Evolutionary conservation across 768 basidiomycete species (phyloP).

Genomic region (Hortiboletus campestris): DNA sequence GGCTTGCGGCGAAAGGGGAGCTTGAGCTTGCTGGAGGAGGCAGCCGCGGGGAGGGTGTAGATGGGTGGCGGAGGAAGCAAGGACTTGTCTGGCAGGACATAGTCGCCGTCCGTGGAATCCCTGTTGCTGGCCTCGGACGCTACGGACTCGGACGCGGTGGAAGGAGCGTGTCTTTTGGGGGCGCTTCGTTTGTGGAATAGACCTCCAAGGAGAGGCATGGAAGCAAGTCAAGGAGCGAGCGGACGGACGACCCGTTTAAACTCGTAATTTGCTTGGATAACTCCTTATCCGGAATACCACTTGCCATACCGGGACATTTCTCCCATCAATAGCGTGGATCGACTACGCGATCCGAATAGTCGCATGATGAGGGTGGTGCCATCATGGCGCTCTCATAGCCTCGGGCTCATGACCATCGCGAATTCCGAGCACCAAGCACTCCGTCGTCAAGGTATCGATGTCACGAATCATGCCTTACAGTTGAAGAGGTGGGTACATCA

Average conservation of each 20-base stretch:
- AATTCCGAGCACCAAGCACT: background rate
- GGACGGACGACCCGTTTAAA: slow-evolving; percentile 3
- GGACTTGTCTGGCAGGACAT: slow-evolving; percentile 15
- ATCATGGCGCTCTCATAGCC: no score
- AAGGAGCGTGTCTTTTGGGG: background rate
- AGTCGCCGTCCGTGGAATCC: slow-evolving; percentile 33
- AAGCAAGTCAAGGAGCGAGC: background rate
- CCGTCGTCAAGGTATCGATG: background rate
- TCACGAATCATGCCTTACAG: background rate
- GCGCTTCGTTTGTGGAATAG: slow-evolving; percentile 25
- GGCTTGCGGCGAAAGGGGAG: slow-evolving; percentile 44
- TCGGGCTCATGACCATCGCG: no score
- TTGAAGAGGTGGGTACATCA: no score
- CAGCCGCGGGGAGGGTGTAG: slow-evolving; percentile 24
- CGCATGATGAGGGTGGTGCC: no score
- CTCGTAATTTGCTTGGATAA: slow-evolving; percentile 11
- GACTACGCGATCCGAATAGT: background rate
- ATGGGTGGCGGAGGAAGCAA: background rate
- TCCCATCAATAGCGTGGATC: slow-evolving; percentile 6
- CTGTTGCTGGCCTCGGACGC: slow-evolving; percentile 14
- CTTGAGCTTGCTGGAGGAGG: slow-evolving; percentile 44
- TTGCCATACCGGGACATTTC: background rate
- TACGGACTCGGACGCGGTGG: slow-evolving; percentile 13
- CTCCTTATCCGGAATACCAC: slow-evolving; percentile 7
- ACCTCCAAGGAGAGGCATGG: slow-evolving; percentile 31